Conservation (phyloP, 1,139 yeast genomes). For the Geotrichum histeridarum region DNA sequence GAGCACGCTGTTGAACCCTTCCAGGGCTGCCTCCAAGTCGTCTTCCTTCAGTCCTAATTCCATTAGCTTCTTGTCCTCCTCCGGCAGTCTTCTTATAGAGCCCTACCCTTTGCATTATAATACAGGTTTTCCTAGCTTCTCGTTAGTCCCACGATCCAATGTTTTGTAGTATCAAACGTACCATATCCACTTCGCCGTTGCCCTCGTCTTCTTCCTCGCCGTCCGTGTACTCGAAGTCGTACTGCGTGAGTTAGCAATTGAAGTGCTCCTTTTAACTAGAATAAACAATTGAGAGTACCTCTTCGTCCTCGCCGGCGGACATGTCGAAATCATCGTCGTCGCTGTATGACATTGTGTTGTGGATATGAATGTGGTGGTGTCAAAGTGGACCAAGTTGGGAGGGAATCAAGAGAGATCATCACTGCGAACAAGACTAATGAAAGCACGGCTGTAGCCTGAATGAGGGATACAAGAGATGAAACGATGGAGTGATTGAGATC, state of each 20-base stretch:
- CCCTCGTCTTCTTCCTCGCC: constrained; percentile 43
- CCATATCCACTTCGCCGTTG: constrained; percentile 32
- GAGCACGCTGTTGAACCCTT: constrained; percentile 41
- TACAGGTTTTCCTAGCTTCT: constrained; percentile 46
- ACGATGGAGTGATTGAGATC: no score
- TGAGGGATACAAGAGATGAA: no score
- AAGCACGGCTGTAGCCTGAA: no score
- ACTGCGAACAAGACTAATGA: no score
- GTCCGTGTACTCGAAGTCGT: constrained; percentile 63
- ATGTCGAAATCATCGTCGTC: constrained; percentile 48
- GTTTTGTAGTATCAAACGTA: constrained; percentile 16
- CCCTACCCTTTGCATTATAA: constrained; percentile 50
- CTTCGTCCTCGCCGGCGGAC: constrained; percentile 48
- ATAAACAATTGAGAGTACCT: constrained; percentile 25
- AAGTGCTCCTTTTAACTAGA: neutral
- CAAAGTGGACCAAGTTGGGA: no score
- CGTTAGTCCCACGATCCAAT: constrained; percentile 9
- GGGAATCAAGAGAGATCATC: no score
- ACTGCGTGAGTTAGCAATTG: constrained; percentile 31
- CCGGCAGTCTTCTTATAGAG: no score
- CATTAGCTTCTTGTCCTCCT: neutral
- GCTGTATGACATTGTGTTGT: constrained; percentile 19
- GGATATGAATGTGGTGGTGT: neutral
- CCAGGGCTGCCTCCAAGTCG: constrained; percentile 46
- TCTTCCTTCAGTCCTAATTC: constrained; percentile 51